These are phyloP conservation scores for Xylariaceae sp. DNA, from an alignment of 2,329 filamentous ascomycete genomes.

Conservation along the genomic window DNA sequence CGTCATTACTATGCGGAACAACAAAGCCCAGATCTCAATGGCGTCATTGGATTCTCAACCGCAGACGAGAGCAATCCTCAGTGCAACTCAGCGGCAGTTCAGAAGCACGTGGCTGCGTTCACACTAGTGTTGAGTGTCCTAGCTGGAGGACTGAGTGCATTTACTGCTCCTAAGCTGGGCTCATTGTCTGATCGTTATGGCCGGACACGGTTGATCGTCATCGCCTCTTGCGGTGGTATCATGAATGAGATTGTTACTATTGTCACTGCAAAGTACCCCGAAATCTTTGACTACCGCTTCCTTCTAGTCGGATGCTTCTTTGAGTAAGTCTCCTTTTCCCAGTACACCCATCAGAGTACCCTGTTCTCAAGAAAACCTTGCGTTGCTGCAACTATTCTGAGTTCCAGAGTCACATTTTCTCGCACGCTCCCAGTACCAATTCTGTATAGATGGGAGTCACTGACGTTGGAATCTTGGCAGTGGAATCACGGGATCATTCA, in stretches of 20 bases:
- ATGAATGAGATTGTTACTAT: constrained; percentile 71
- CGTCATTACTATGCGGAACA: constrained; percentile 72
- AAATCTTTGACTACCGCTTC: constrained; percentile 69
- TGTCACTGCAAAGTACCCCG: constrained; percentile 68
- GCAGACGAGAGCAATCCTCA: constrained; percentile 68
- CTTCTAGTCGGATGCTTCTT: constrained; percentile 70
- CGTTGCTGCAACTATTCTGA: neutral
- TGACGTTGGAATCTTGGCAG: constrained; percentile 4
- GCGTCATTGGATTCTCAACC: constrained; percentile 58
- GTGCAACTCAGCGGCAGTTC: constrained; percentile 74
- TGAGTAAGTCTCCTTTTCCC: constrained; percentile 41
- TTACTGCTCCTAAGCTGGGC: constrained; percentile 78
- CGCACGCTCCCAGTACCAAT: neutral
- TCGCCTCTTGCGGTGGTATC: constrained; percentile 71
- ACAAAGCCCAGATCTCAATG: constrained; percentile 51
- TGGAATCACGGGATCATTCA: constrained; percentile 84
- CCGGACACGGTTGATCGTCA: constrained; percentile 65
- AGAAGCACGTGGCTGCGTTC: constrained; percentile 71
- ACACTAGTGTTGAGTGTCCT: constrained; percentile 69
- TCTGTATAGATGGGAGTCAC: neutral
- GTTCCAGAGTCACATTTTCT: neutral
- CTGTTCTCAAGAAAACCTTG: neutral
- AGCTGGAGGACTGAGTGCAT: constrained; percentile 70
- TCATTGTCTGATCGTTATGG: constrained; percentile 83
- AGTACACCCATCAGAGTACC: neutral